These are phyloP conservation scores for Paramecium primaurelia DNA, from an alignment of 73 alveolate genomes.

Conservation along the genomic window DNA sequence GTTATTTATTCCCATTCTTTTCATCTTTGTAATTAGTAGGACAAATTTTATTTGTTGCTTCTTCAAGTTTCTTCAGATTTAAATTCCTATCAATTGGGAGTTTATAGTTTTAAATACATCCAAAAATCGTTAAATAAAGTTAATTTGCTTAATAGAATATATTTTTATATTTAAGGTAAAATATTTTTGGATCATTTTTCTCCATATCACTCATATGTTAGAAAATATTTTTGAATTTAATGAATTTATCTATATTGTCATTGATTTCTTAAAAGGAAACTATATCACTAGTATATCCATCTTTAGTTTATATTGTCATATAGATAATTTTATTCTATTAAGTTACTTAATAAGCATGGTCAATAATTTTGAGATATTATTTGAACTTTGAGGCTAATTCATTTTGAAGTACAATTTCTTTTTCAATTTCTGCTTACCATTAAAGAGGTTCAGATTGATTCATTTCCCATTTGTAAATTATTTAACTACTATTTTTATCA, in stretches of 20 bases:
- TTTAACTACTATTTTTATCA: too few relatives aligned
- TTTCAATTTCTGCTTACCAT: too few relatives aligned
- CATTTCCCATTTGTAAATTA: not conserved
- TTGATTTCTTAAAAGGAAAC: not conserved
- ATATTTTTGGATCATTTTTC: not conserved
- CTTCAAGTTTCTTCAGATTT: not conserved
- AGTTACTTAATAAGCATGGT: not conserved
- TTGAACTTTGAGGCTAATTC: too few relatives aligned
- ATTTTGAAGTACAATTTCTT: not conserved
- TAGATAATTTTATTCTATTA: too few relatives aligned
- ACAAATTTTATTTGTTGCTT: not conserved
- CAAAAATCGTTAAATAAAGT: not conserved
- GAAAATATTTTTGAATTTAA: not conserved
- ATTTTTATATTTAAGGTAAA: too few relatives aligned
- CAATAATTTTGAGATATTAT: not conserved
- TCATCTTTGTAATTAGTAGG: not conserved
- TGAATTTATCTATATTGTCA: not conserved
- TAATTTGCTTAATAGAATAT: not conserved
- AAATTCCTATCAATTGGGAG: too few relatives aligned
- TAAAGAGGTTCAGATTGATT: too few relatives aligned
- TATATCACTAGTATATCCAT: too few relatives aligned
- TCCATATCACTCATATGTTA: not conserved
- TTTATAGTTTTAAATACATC: not conserved
- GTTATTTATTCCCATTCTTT: too few relatives aligned
- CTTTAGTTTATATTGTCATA: not conserved